These are phyloP conservation scores for Thelonectria blattea DNA, from an alignment of 2,329 filamentous ascomycete species.

Conservation along the genomic window DNA sequence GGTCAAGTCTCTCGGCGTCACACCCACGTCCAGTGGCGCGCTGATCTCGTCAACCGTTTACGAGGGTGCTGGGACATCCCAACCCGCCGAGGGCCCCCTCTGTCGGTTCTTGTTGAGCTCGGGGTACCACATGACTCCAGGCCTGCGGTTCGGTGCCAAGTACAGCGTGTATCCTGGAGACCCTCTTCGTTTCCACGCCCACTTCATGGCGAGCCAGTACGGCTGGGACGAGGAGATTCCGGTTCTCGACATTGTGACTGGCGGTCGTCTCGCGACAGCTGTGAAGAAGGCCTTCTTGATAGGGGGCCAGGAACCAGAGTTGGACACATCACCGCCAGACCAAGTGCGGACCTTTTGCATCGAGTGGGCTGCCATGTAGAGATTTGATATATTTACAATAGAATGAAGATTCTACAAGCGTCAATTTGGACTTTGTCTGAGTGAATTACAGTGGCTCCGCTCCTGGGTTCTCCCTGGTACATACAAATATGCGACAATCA, in stretches of 20 bases:
- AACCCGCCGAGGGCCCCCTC: conserved; percentile 57
- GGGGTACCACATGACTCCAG: conserved; percentile 89
- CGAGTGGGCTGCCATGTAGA: conserved; percentile 93
- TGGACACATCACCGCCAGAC: conserved; percentile 42
- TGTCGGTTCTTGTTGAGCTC: conserved; percentile 79
- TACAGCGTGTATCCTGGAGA: conserved; percentile 97
- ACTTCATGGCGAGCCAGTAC: conserved; percentile 85
- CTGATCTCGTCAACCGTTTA: conserved; percentile 35
- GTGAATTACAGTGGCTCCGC: conserved; percentile 12
- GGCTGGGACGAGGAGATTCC: conserved; percentile 89
- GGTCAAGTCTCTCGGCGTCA: conserved; percentile 40
- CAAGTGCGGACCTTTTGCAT: conserved; percentile 78
- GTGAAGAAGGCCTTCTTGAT: conserved; percentile 96
- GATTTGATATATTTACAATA: conserved; percentile 1
- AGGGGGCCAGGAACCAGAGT: conserved; percentile 65
- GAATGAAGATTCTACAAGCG: conserved; percentile 13
- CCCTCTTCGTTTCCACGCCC: conserved; percentile 91
- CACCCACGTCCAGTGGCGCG: conserved; percentile 45
- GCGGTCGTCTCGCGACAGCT: conserved; percentile 86
- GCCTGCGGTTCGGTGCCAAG: conserved; percentile 90
- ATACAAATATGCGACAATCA: conserved; percentile 6
- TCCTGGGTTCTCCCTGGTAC: not conserved
- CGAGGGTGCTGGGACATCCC: conserved; percentile 15
- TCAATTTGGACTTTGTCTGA: conserved; percentile 3
- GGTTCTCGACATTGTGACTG: conserved; percentile 83